These are phyloP conservation scores for Thyridium curvatum DNA, from an alignment of 2,329 filamentous ascomycete genomes.

Conservation along the genomic window DNA sequence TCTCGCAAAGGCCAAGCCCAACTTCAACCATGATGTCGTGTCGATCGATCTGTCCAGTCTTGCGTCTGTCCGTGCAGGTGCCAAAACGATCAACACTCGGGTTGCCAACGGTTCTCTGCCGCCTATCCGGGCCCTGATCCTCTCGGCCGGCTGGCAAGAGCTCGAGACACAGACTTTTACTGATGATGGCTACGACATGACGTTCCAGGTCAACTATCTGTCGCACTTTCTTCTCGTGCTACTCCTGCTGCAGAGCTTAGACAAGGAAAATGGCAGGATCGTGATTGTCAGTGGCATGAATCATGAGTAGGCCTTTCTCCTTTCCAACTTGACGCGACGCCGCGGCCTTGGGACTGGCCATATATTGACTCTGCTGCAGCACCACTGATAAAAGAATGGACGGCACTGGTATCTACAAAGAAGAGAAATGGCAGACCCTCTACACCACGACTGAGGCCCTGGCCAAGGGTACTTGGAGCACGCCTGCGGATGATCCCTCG, in stretches of 20 bases:
- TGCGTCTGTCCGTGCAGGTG: constrained; percentile 8
- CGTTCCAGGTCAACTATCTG: constrained; percentile 23
- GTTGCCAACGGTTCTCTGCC: constrained; percentile 14
- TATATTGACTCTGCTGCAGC: constrained; percentile 2
- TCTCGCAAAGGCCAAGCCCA: constrained; percentile 2
- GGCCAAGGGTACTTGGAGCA: constrained; percentile 18
- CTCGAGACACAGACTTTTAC: constrained; percentile 16
- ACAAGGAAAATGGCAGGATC: constrained; percentile 20
- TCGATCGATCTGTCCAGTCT: constrained; percentile 9
- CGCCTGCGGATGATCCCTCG: constrained; percentile 12
- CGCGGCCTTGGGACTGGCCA: too few species aligned
- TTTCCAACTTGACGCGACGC: not conserved
- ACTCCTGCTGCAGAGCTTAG: constrained; percentile 23
- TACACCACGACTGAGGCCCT: constrained; percentile 14
- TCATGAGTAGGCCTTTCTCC: constrained; percentile 19
- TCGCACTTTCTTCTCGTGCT: constrained; percentile 23
- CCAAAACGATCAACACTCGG: constrained; percentile 8
- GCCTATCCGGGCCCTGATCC: constrained; percentile 17
- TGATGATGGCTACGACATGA: constrained; percentile 23
- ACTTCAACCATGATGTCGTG: constrained; percentile 9
- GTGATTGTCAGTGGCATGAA: constrained; percentile 22
- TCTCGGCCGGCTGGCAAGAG: constrained; percentile 18
- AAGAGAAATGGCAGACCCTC: constrained; percentile 15
- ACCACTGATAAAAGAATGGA: constrained; percentile 11
- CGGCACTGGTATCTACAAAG: constrained; percentile 9